Base-by-base conservation (phyloP, 129 eudicot genomes). In the Artemisia tridentata region DNA sequence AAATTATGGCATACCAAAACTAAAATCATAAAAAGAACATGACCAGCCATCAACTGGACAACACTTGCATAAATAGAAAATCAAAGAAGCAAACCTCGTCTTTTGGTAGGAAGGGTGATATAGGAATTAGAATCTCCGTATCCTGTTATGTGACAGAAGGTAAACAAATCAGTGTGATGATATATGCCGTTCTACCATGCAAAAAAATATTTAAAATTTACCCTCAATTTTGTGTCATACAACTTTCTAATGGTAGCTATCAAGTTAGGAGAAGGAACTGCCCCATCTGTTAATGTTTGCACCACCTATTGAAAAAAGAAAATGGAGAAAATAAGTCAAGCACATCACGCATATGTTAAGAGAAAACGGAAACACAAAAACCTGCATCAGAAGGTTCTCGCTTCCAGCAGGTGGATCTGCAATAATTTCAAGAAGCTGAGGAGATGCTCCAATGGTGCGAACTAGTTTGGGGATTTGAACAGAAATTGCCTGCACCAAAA, bases 351-450 rank as follows among this genome's bases (percentile, higher is more conserved):
- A 14, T 46, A 46, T 50, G 20, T 18, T 68, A 38, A 47, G 25
- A 58, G 43, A 43, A 49, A 18, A 50, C 16, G 10, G 3, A 68
- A 56, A 48, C 41, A 59, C 27, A 45, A 18, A 56, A 19, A 95
- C 99, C 97, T 90, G 89, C 79, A 80, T 76, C 70, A 90, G 78
- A 76, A 95, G 99, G 66, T 70, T 78, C 73, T 84, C 88, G 63
- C 97, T 86, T 77, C 96, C 96, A 80, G 72, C 71, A 59, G 97
- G 99, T 72, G 99, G 99, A 74, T 90, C 89, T 34, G 95, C 85
- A 84, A 95, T 80, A 71, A 90, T 90, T 72, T 80, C 91, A 69
- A 95, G 97, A 69, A 95, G 88, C 69, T 86, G 85, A 18, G 89
- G 69, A 46, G 99, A 90, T 53, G 97, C 25, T 63, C 99, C 99